Conservation (phyloP, 495 filamentous ascomycete species). For the Podospora conica region DNA sequence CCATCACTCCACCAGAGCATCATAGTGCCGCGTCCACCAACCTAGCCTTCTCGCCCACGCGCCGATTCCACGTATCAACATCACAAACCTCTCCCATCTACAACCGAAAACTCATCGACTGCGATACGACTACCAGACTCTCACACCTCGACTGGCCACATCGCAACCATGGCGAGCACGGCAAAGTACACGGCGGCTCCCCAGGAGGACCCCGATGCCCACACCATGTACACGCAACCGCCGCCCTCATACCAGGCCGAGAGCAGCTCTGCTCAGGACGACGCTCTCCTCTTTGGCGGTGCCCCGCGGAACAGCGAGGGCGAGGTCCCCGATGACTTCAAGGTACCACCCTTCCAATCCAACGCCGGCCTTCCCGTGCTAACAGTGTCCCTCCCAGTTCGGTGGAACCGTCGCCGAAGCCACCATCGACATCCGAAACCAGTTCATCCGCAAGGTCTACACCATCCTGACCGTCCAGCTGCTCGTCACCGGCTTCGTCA, state of each 20-base stretch:
- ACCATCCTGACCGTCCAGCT: conserved; percentile 70
- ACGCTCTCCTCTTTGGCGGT: conserved; percentile 37
- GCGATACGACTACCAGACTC: background rate
- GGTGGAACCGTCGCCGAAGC: conserved; percentile 87
- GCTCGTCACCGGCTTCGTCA: conserved; percentile 72
- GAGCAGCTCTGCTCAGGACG: conserved; percentile 32
- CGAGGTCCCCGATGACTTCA: conserved; percentile 97
- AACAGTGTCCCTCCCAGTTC: conserved; percentile 48
- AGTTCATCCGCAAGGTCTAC: conserved; percentile 84
- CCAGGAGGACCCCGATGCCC: conserved; percentile 64
- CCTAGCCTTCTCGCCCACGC: background rate
- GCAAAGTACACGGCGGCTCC: conserved; percentile 65
- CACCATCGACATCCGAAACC: conserved; percentile 91
- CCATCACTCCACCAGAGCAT: background rate
- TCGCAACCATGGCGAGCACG: conserved; percentile 54
- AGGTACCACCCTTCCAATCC: conserved; percentile 42
- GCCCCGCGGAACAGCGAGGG: conserved; percentile 71
- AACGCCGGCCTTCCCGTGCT: background rate
- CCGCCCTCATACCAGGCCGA: conserved; percentile 70
- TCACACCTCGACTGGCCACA: background rate
- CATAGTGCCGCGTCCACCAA: background rate
- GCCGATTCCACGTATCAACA: background rate
- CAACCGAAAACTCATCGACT: background rate
- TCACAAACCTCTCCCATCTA: background rate
- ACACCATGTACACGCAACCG: conserved; percentile 63